Evolutionary conservation across 176 grass and related monocot species (phyloP), one percentile per base, ranked within the genome.

Genomic region (Rhynchospora breviuscula): DNA sequence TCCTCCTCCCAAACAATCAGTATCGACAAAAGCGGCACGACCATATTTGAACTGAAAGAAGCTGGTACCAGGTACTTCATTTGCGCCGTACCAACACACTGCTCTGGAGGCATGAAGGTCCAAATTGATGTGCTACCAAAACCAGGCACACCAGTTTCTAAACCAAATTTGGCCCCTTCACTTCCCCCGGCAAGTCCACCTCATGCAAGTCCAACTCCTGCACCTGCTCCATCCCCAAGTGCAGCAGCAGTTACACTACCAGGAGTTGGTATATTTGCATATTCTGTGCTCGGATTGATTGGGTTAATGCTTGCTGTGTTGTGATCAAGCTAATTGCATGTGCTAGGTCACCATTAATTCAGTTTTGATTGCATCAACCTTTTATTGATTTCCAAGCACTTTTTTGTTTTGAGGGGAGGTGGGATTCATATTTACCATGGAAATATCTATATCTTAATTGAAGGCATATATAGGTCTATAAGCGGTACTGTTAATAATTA

Each of bases 41-140:
- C 80, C 0, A 14, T 82, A 22, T 4, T 82, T 19, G 45, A 63
- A 51, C 80, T 82, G 14, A 82, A 12, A 66, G 8, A 7, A 4
- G 59, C 7, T 10, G 80, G 80, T 26, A 66, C 62, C 14, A 66
- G 80, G 12, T 82, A 82, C 63, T 82, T 82, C 80, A 82, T 82
- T 31, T 82, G 80, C 45, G 5, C 80, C 15, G 43, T 82, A 54
- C 80, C 80, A 0, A 66, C 80, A 31, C 80, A 82, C 63, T 82
- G 80, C 46, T 18, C 12, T 1, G 1, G 11, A 2, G 62, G 80
- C 46, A 82, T 82, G 80, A 51, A 66, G 58, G 7, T 82, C 22
- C 14, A 63, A 29, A 82, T 82, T 17, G 22, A 64, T 26, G 62
- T 82, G 23, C 61, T 68, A 13, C 1, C 80, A 3, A 82, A 82